Base-by-base conservation (phyloP, 805 yeast genomes). In the Zygosaccharomyces gambellarensis region DNA sequence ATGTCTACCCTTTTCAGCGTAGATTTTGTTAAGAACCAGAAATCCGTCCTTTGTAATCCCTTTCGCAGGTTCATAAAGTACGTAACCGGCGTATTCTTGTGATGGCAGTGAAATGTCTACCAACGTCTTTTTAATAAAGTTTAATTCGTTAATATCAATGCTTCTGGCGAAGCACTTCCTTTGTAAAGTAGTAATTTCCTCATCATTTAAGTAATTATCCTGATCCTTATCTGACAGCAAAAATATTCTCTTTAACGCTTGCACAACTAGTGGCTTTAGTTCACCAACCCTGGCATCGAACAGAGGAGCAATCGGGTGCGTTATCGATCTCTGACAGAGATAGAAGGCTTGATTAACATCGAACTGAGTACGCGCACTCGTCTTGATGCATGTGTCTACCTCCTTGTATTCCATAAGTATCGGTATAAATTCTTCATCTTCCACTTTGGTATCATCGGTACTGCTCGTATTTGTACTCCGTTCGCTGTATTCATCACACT, bases 1-100 rank as follows among this genome's bases (percentile, higher is more conserved):
- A 65, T 94, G 98, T 29, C 98, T 73, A 0, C 99, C 99, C 32
- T 80, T 80, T 57, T 89, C 95, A 1, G 95, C 95, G 64, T 86
- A 94, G 23, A 87, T 68, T 61, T 84, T 86, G 67, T 88, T 90
- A 46, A 94, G 71, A 0, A 81, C 70, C 2, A 94, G 68, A 60
- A 94, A 94, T 0, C 95, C 98, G 41, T 78, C 80, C 45, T 75
- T 78, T 0, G 87, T 78, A 2, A 92, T 71, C 0, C 96, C 96
- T 43, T 65, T 69, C 0, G 61, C 69, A 1, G 63, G 57, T 22
- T 63, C 65, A 55, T 74, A 62, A 46, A 71, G 63, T 29, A 67
- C 57, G 17, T 77, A 76, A 44, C 70, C 68, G 25, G 72, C 75
- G 48, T 64, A 70, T 31, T 57, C 61, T 32, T 54, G 57, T 10